A percentile compares a stretch with the other conserved stretches of the same genome.
Evolutionary conservation across 768 basidiomycete species (phyloP).

Genomic region (Termitomyces sp.): DNA sequence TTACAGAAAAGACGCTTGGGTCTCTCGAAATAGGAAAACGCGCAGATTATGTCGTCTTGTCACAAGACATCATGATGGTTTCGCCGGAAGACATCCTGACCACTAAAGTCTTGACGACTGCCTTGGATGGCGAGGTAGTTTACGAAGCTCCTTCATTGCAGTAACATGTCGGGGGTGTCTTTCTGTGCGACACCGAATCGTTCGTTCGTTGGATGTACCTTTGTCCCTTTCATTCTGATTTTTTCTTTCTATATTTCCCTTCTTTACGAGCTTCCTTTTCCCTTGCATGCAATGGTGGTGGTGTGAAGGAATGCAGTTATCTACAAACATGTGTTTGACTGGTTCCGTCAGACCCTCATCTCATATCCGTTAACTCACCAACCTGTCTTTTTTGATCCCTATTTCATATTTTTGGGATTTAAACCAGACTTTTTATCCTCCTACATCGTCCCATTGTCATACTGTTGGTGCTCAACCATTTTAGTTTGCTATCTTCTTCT

Average conservation of each 20-base stretch:
- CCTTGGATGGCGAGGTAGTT: constrained; percentile 63
- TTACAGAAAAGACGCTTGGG: constrained; percentile 69
- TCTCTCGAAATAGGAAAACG: constrained; percentile 72
- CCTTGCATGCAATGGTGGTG: constrained; percentile 5
- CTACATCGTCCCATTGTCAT: not conserved
- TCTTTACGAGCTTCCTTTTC: not conserved
- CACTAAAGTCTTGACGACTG: constrained; percentile 67
- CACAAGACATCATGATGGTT: constrained; percentile 74
- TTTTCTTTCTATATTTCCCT: not conserved
- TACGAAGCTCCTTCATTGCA: constrained; percentile 24
- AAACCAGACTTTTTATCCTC: not conserved
- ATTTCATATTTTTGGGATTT: not conserved
- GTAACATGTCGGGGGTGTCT: not conserved
- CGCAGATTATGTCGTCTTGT: constrained; percentile 84
- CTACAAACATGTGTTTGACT: not conserved
- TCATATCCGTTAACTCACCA: constrained; percentile 11
- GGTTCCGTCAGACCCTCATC: constrained; percentile 17
- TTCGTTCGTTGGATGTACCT: no score
- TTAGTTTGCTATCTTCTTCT: not conserved
- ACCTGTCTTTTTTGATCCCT: not conserved
- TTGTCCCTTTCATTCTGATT: not conserved
- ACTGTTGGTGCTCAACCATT: not conserved
- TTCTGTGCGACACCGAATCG: not conserved
- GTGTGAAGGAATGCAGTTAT: constrained; percentile 4
- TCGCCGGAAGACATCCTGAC: constrained; percentile 51